phyloP scores from a whole-genome alignment of 345 rosid species.

The Cardamine resedifolia region DNA sequence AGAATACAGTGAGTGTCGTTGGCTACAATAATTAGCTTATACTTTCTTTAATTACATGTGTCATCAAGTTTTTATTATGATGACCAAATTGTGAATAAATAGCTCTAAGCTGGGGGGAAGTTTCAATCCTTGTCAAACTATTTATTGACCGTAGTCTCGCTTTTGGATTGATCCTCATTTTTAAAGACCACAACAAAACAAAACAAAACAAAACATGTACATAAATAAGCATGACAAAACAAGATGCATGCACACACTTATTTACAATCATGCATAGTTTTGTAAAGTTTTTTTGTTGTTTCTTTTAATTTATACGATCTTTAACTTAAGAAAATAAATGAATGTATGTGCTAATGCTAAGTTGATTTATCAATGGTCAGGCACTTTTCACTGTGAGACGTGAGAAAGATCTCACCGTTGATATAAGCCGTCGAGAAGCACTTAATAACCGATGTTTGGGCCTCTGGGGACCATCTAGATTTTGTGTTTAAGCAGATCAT shows the following conservation, averaged over 20 bases:
- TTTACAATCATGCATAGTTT: slow-evolving; percentile 27
- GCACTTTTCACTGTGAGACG: slow-evolving; percentile 11
- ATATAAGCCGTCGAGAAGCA: slow-evolving; percentile 24
- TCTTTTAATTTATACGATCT: background rate
- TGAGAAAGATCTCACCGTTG: background rate
- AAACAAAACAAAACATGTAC: slow-evolving; percentile 29
- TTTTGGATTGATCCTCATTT: slow-evolving; percentile 25
- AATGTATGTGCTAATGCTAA: background rate
- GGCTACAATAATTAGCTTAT: background rate
- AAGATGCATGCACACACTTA: slow-evolving; percentile 25
- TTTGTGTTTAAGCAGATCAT: slow-evolving; percentile 35
- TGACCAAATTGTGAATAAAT: slow-evolving; percentile 34
- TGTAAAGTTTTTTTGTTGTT: slow-evolving; percentile 13
- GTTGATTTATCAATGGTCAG: slow-evolving; percentile 35
- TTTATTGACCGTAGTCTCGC: slow-evolving; percentile 25
- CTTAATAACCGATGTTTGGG: slow-evolving; percentile 12
- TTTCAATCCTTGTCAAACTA: slow-evolving; percentile 25
- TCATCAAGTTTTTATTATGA: background rate
- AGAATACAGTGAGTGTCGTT: background rate
- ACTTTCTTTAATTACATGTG: slow-evolving; percentile 16
- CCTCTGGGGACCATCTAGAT: slow-evolving; percentile 33
- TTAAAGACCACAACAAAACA: slow-evolving; percentile 21
- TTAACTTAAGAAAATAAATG: background rate
- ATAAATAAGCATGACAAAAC: slow-evolving; percentile 38
- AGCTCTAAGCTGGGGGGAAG: slow-evolving; percentile 31